Evolutionary conservation across 371 early-diverging fungal species (phyloP).

Genomic region (Mucor irregularis): DNA sequence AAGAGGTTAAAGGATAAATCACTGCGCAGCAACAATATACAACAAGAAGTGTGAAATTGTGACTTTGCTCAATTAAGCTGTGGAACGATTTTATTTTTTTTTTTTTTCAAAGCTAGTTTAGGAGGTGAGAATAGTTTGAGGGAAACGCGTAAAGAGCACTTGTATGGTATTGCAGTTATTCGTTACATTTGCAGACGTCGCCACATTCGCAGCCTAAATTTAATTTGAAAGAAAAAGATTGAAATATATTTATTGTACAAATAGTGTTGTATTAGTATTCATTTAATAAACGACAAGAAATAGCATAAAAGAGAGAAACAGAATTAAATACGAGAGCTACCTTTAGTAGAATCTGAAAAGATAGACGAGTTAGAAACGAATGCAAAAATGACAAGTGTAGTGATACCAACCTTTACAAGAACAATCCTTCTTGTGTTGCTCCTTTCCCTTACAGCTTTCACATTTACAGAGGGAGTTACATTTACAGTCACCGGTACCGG

Average conservation of each 20-base stretch:
- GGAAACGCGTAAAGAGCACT: too few species aligned
- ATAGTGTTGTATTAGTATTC: too few species aligned
- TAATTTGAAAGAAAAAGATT: background rate
- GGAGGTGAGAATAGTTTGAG: too few species aligned
- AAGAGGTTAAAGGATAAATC: background rate
- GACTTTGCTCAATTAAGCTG: too few species aligned
- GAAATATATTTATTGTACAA: too few species aligned
- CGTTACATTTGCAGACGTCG: slow-evolving; percentile 5
- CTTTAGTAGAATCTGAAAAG: slow-evolving; percentile 4
- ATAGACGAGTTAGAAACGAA: too few species aligned
- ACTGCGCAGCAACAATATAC: too few species aligned
- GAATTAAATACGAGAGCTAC: slow-evolving; percentile 10
- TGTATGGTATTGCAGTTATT: too few species aligned
- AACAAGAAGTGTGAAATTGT: too few species aligned
- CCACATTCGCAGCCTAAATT: slow-evolving; percentile 12
- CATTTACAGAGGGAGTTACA: slow-evolving; percentile 21
- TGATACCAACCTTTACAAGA: slow-evolving; percentile 15
- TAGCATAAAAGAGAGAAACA: background rate
- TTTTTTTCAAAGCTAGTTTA: too few species aligned
- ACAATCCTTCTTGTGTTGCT: slow-evolving; percentile 13
- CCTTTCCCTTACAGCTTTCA: slow-evolving; percentile 17
- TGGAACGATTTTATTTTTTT: too few species aligned
- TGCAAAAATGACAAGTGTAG: background rate
- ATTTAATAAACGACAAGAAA: background rate
- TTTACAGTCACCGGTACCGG: slow-evolving; percentile 11